Evolutionary conservation across 257 asterid species (phyloP), one percentile per base, ranked within the genome.

Genomic region (Solanum stenotomum): DNA sequence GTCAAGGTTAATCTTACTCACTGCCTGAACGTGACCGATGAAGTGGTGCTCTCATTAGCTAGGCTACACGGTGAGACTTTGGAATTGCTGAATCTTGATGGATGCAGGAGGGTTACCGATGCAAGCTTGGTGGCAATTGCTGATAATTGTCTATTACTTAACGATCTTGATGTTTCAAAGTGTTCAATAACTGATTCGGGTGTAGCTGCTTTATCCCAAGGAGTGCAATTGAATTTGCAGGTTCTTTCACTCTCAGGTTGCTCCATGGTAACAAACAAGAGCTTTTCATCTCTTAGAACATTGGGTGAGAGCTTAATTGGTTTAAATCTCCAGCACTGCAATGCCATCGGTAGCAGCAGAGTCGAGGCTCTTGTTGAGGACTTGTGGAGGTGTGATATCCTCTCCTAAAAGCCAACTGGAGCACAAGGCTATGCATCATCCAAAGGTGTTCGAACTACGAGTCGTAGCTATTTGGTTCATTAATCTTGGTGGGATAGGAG

Each of bases 331-430:
- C 98, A 91, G 87, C 95, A 91, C 87, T 97, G 99, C 94, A 89
- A 87, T 22, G 90, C 93, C 83, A 93, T 97, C 5, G 91, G 94
- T 90, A 86, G 92, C 95, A 91, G 92, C 59, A 67, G 67, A 15
- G 78, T 96, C n/a, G 95, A 94, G 88, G 75, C 87, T 82, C 98
- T 97, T 56, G 92, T 94, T 0, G 98, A 91, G 91, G 93, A 89
- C 89, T 87, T 96, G 83, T 94, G 98, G 96, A 93, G 95, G 87
- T 97, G 99, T 79, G 98, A 97, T 90, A 92, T 97, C 90, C 98
- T 97, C 22, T 94, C 94, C 34, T 96, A 86, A 70, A 70, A 91
- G 67, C 84, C 72, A 27, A 29, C 49, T 68, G 75, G 49, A 16
- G 35, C 31, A 70, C 74, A 46, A 49, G 81, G 68, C 35, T 44